Conservation (phyloP, 108 stramenopile genomes). For the Fragilariopsis cylindrus region DNA sequence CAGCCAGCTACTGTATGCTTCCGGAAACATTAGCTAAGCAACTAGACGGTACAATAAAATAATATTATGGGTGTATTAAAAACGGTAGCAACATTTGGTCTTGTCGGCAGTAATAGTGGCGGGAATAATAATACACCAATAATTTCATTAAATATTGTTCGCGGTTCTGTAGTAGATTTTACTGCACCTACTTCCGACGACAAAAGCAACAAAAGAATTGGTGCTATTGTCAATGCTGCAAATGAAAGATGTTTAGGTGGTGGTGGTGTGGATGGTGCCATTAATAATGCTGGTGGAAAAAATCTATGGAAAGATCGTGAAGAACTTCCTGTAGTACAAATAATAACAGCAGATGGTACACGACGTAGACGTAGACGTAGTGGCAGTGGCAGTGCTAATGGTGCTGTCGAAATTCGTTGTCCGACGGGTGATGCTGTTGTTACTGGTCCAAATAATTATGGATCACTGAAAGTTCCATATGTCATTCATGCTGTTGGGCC, state of each 20-base stretch:
- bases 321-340: slow-evolving; percentile 37
- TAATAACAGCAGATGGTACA: not conserved
- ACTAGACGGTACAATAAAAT: not conserved
- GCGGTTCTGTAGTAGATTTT: slow-evolving; percentile 53
- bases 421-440: slow-evolving; percentile 64
- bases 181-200: not conserved
- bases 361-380: not conserved
- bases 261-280: slow-evolving; percentile 91
- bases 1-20: too few species aligned
- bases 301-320: slow-evolving; percentile 50
- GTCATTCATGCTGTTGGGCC: slow-evolving; percentile 92
- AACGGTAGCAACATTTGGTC: slow-evolving; percentile 3
- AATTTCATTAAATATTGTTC: slow-evolving; percentile 41
- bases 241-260: slow-evolving; percentile 81
- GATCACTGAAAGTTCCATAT: slow-evolving; percentile 44
- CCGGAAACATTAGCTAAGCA: too few species aligned
- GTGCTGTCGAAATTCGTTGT: slow-evolving; percentile 44
- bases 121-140: not conserved
- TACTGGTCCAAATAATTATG: slow-evolving; percentile 67
- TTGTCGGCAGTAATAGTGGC: not conserved
- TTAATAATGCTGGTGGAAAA: slow-evolving; percentile 64
- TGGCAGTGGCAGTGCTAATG: not conserved
- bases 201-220: slow-evolving; percentile 9
- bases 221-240: slow-evolving; percentile 87
- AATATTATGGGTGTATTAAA: slow-evolving; percentile 6